phyloP scores from a whole-genome alignment of 108 stramenopile species.

The Nannochloropsis salina region DNA sequence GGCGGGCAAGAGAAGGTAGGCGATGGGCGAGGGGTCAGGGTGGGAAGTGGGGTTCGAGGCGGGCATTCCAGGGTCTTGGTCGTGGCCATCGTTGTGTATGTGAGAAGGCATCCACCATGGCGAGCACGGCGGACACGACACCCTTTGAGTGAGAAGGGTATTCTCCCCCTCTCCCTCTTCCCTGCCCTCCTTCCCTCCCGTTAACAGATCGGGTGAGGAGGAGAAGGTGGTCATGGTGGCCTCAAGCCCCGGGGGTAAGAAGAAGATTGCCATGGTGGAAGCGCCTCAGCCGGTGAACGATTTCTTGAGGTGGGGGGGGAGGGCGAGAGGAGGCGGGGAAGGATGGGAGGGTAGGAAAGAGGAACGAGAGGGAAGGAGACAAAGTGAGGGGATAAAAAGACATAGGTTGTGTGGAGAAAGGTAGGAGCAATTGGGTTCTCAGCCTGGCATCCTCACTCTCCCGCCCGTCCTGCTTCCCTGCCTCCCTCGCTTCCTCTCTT shows the following conservation, averaged over 20 bases:
- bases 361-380: background rate
- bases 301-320: background rate
- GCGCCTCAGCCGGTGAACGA: background rate
- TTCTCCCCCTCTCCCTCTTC: background rate
- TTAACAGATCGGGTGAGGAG: background rate
- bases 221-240: background rate
- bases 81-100: too few species aligned
- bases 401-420: too few species aligned
- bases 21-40: background rate
- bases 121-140: too few species aligned
- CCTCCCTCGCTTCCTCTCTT: constrained; percentile 16
- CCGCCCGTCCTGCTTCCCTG: background rate
- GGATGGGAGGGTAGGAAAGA: background rate
- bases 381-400: background rate
- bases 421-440: too few species aligned
- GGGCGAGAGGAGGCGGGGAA: background rate
- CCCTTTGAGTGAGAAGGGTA: background rate
- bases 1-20: background rate
- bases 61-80: background rate
- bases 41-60: background rate
- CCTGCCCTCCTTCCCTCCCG: background rate
- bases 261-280: background rate
- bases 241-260: background rate
- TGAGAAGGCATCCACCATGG: too few species aligned
- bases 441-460: background rate